Evolutionary conservation across 306 rosid species (phyloP).

Genomic region (Quercus bicolor): DNA sequence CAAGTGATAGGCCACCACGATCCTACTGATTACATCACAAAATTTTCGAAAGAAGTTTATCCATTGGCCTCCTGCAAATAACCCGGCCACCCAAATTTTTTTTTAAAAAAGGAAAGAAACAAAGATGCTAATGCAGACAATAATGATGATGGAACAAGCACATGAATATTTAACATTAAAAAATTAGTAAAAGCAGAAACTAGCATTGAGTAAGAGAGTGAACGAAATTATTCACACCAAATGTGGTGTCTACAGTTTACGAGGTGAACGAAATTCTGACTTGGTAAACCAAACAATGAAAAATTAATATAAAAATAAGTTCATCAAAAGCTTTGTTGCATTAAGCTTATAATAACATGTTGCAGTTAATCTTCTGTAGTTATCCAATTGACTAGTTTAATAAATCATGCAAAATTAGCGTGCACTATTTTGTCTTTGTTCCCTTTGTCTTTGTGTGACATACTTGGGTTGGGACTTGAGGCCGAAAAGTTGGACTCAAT

Average conservation of each 20-base stretch:
- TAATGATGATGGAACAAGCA: background rate
- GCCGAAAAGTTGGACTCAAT: background rate
- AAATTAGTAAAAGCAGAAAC: too few relatives aligned
- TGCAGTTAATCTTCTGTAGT: background rate
- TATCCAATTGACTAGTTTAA: background rate
- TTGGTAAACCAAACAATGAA: too few relatives aligned
- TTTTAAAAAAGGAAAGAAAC: background rate
- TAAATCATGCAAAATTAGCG: background rate
- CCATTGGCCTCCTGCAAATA: too few relatives aligned
- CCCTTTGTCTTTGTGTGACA: background rate
- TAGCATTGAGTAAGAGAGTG: too few relatives aligned
- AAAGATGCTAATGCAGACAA: background rate
- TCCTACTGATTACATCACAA: background rate
- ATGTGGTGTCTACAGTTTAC: too few relatives aligned
- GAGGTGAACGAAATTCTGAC: too few relatives aligned
- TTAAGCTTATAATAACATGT: background rate
- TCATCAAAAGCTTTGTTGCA: background rate
- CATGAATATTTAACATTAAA: too few relatives aligned
- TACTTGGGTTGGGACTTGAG: background rate
- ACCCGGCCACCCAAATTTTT: too few relatives aligned
- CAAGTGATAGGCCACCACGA: background rate
- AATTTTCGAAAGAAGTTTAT: too few relatives aligned
- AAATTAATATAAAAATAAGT: background rate
- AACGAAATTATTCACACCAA: too few relatives aligned
- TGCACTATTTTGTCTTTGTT: background rate